Conservation (phyloP, 768 basidiomycete genomes). For the Naematelia encephala region DNA sequence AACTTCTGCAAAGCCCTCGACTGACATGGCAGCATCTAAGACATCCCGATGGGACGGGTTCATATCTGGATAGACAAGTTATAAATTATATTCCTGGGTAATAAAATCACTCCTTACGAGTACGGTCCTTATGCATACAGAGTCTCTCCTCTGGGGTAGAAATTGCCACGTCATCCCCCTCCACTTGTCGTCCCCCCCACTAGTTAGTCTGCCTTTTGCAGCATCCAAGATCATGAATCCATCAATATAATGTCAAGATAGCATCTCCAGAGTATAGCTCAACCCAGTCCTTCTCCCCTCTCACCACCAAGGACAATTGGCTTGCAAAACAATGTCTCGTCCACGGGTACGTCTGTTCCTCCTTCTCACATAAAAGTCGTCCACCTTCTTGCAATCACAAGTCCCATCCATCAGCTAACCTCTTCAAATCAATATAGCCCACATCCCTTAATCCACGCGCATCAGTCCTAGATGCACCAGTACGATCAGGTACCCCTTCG, state of each 20-base stretch:
- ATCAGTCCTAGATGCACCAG: not conserved
- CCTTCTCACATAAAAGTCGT: not conserved
- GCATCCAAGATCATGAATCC: not conserved
- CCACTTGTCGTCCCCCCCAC: not conserved
- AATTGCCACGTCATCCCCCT: not conserved
- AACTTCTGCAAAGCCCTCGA: no score
- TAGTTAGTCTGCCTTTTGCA: not conserved
- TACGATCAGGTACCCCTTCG: no score
- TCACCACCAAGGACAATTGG: not conserved
- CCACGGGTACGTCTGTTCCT: not conserved
- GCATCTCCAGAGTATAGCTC: not conserved
- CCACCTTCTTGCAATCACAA: no score
- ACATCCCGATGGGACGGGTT: no score
- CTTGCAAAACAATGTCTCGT: not conserved
- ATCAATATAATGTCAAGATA: not conserved
- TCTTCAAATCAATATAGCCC: no score
- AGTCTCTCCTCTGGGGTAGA: no score
- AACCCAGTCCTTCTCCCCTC: not conserved
- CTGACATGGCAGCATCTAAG: no score
- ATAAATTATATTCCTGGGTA: no score
- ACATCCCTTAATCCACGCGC: not conserved
- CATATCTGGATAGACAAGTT: no score
- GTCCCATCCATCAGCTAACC: no score
- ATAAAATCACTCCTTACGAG: no score
- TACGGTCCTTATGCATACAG: no score